Conservation (phyloP, 352 stramenopile species). For the Globisporangium cederbergense region DNA sequence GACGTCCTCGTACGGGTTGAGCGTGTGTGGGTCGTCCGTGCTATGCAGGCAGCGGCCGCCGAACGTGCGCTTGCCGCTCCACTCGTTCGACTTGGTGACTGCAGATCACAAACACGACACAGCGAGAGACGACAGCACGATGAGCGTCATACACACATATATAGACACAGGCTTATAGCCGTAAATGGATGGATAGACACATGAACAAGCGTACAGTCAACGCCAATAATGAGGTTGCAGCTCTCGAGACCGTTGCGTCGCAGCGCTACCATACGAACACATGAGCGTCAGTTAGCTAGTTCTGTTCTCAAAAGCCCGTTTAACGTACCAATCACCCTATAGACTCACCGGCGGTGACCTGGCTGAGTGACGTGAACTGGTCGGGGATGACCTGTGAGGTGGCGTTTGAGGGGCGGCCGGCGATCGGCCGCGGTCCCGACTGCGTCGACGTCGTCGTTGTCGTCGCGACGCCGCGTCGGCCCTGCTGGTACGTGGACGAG, state of each 20-base stretch:
- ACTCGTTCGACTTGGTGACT: conserved; percentile 90
- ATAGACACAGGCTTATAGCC: too few relatives aligned
- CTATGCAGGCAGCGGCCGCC: conserved; percentile 61
- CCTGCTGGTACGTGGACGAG: background rate
- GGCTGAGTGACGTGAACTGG: conserved; percentile 59
- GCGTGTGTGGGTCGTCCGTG: conserved; percentile 35
- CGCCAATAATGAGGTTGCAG: conserved; percentile 82
- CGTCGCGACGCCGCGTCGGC: conserved; percentile 11
- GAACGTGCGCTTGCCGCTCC: conserved; percentile 85
- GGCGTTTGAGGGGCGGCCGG: conserved; percentile 19
- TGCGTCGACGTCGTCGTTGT: conserved; percentile 21
- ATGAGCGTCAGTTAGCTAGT: background rate
- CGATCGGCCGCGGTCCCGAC: conserved; percentile 30
- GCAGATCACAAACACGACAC: conserved; percentile 22
- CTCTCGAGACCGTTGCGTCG: conserved; percentile 73
- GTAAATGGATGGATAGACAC: background rate
- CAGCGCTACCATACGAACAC: conserved; percentile 31
- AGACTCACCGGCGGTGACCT: conserved; percentile 49
- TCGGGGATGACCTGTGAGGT: conserved; percentile 56
- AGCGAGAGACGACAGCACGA: background rate
- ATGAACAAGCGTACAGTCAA: conserved; percentile 65
- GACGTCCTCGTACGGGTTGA: conserved; percentile 84
- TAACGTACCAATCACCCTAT: background rate
- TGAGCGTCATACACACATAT: background rate
- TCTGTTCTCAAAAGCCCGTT: background rate